Evolutionary conservation across 257 asterid species (phyloP), one percentile per base, ranked within the genome.

Genomic region (Fraxinus cuspidata): DNA sequence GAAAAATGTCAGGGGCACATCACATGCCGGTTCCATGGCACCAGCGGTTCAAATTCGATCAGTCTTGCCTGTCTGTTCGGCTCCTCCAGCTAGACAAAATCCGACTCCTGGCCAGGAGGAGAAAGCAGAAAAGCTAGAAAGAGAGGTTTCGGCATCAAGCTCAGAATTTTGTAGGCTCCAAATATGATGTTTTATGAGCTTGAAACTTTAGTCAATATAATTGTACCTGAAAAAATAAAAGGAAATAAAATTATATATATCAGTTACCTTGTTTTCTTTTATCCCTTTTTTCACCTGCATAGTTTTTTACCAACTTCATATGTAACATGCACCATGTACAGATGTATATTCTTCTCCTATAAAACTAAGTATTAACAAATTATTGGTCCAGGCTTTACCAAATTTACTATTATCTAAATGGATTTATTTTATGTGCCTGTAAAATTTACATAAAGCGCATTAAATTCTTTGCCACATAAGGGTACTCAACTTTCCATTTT

Each of bases 21-120:
- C 31, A n/a, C 6, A 16, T 76, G 78, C 12, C 38, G 56, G 53
- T 65, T 77, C 75, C 82, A 80, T 28, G 9, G 92, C 89, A 38
- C 92, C 92, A 0, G 92, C 90, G 13, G 90, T 88, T 74, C 92
- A 88, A 69, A 80, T 88, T 4, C 85, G 92, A 76, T 88, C 92
- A 49, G 89, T 88, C 34, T 77, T 86, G 40, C 92, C 89, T 53
- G 89, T 88, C 2, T 86, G 90, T 23, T 86, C 92, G 13, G 88
- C 92, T 76, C 89, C 92, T 72, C 88, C 69, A 27, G 70, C 23
- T n/a, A 76, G 67, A 58, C 35, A 65, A 29, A 70, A 37, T 25
- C 64, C 79, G 35, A 53, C 73, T 68, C 27, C 28, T 19, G 49
- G 27, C 70, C 74, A 44, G 66, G 71, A 29, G 40, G 63, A 34